Evolutionary conservation across 768 basidiomycete species (phyloP), one percentile per base, ranked within the genome.

Genomic region (Termitomyces sp.): DNA sequence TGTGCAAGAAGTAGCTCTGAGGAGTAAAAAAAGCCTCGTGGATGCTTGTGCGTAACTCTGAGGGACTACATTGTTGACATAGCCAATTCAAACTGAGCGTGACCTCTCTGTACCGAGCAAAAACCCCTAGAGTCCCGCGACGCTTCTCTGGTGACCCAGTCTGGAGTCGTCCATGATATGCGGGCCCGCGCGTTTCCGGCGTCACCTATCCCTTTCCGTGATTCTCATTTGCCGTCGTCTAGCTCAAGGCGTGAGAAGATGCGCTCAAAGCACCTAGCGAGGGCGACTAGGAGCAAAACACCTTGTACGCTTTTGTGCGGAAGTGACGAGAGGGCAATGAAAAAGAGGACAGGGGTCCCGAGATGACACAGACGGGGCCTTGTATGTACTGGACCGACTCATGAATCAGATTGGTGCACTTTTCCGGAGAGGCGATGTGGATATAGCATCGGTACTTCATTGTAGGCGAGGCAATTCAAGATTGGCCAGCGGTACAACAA

Each of bases 401-500:
- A 42, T 58, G 53, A 55, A 53, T 56, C 69, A 60, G 67, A 66
- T 57, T 61, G 55, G 63, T 58, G 68, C 68, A 76, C 82, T 68
- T 69, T 83, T 81, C 84, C 77, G 84, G 69, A 84, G 80, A 78
- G 55, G 76, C 78, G 76, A 75, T 78, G 46, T 66, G 72, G 67
- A 68, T 61, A 57, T 52, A 57, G 50, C 59, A 18, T 59, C 61
- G 59, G 62, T 70, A 73, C 63, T 63, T 85, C 83, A 74, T 72
- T n/a, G 72, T 72, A 70, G 72, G 68, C 59, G 58, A 72, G 70
- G 58, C 53, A 49, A 57, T 61, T 58, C 20, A 56, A 54, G 36
- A 61, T 46, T 49, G 30, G 54, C 34, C 58, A 52, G 50, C 36
- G 31, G 44, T 54, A 47, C 61, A 53, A 57, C 22, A 58, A 58